Percentiles rank a stretch among this genome's conserved stretches.
Evolutionary conservation across 148 eudicot genomes (phyloP).

Genomic region (Fagopyrum tataricum): DNA sequence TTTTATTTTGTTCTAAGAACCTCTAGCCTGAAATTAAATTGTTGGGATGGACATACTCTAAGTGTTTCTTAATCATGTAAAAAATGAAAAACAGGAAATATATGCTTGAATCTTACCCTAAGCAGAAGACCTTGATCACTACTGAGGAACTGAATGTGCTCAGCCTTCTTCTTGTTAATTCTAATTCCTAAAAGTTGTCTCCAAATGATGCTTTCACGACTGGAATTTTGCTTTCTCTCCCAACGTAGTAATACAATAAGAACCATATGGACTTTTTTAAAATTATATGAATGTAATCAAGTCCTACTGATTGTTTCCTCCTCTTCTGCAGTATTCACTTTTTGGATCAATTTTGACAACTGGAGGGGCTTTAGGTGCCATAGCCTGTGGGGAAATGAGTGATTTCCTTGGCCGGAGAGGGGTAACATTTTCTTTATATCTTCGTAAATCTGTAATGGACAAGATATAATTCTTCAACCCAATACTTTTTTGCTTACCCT

Average conservation of each 20-base stretch:
- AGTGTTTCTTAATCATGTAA: too few relatives aligned
- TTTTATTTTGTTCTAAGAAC: too few relatives aligned
- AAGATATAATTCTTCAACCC: background rate
- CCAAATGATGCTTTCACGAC: too few relatives aligned
- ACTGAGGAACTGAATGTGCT: background rate
- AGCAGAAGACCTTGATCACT: background rate
- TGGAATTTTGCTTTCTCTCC: background rate
- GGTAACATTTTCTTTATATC: slow-evolving; percentile 19
- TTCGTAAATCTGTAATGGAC: background rate
- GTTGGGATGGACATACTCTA: too few relatives aligned
- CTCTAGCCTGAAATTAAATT: too few relatives aligned
- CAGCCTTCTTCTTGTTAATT: background rate
- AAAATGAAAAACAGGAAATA: too few relatives aligned
- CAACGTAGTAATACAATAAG: background rate
- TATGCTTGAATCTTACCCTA: too few relatives aligned
- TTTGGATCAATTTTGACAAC: slow-evolving; percentile 25
- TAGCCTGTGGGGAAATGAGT: slow-evolving; percentile 25
- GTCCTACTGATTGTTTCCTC: background rate
- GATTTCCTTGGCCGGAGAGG: slow-evolving; percentile 32
- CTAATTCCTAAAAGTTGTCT: background rate
- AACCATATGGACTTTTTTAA: background rate
- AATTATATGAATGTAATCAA: background rate
- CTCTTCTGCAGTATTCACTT: slow-evolving; percentile 28
- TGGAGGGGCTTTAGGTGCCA: slow-evolving; percentile 26
- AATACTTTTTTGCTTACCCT: background rate